Evolutionary conservation across 305 asterid genomes (phyloP).

Genomic region (Fraxinus velutina): DNA sequence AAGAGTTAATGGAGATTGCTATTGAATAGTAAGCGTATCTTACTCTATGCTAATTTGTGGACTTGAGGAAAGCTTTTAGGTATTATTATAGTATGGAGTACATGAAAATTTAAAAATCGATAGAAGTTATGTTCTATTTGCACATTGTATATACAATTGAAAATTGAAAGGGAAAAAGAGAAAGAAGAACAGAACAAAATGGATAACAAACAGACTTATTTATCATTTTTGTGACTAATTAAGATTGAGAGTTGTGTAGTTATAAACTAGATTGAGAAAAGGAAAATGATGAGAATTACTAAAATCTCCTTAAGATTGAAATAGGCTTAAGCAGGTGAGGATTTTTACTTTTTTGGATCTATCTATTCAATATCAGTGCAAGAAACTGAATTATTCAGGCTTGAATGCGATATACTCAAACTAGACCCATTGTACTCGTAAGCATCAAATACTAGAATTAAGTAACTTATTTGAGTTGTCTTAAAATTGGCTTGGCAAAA

Average conservation of each 20-base stretch:
- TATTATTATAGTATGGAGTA: background rate
- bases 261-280: background rate
- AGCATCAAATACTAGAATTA: background rate
- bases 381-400: background rate
- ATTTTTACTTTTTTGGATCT: background rate
- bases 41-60: background rate
- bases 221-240: background rate
- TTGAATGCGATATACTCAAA: background rate
- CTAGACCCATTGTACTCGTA: background rate
- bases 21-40: background rate
- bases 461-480: background rate
- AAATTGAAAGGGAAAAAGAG: background rate
- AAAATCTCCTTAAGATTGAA: slow-evolving; percentile 1
- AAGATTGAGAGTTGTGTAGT: background rate
- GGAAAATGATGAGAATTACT: background rate
- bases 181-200: background rate
- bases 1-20: background rate
- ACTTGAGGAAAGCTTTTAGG: background rate
- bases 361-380: background rate
- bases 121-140: background rate
- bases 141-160: background rate
- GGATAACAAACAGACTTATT: background rate
- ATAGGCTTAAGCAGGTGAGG: background rate
- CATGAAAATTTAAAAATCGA: background rate
- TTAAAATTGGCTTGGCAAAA: background rate